Evolutionary conservation across 2,329 filamentous ascomycete species (phyloP), one percentile per base, ranked within the genome.

Genomic region (Sporothrix curviconia): DNA sequence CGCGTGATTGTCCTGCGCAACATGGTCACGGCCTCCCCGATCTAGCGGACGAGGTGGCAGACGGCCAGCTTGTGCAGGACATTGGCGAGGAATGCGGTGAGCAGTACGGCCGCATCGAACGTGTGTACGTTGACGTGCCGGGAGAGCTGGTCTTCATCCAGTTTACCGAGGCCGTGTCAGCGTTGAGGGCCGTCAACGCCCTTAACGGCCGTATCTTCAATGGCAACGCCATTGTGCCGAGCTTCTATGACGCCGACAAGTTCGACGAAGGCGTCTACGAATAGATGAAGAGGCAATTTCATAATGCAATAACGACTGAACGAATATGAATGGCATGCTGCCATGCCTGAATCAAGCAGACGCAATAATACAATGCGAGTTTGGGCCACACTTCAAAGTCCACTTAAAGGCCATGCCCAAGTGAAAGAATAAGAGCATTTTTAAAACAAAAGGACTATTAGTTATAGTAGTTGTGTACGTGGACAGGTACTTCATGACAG

Each of bases 81-180:
- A 96, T 99, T 71, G 94, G 94, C 7, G 90, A 96, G 67, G 90
- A 95, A 68, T 96, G 95, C 71, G 86, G 85, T 51, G 84, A 39
- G 11, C 63, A 90, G 84, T 95, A 95, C 68, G 91, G 92, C 15
- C 81, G 84, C 44, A 87, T 96, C 5, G 89, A 95, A 70, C 79
- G 90, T 63, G 77, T 96, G 17, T 86, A 86, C 66, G 85, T 96
- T 58, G 83, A 89, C 66, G 76, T 83, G 44, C 74, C 79, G 62
- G 77, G 76, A 50, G 72, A 76, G 12, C 82, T 84, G 55, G 94
- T 99, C 4, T 97, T 96, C 70, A 90, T 99, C 70, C 90, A 95
- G 70, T 99, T 97, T 68, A 92, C 89, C 2, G 88, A 87, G 63
- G 83, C 86, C 65, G 77, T 97, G 55, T 94, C 89, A 46, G 94